These are phyloP conservation scores for Plasmodium chabaudi DNA, from an alignment of 169 alveolate genomes.

Conservation along the genomic window DNA sequence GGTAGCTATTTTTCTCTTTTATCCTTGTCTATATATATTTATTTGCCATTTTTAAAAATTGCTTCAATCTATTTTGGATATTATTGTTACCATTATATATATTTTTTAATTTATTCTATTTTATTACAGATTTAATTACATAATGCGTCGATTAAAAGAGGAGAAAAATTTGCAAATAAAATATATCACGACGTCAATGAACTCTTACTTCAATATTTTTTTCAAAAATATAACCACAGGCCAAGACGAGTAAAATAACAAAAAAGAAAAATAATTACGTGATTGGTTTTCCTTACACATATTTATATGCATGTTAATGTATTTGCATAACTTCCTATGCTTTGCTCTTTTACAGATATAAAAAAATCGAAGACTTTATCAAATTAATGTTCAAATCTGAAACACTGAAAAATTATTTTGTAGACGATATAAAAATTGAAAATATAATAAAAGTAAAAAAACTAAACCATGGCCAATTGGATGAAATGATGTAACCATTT, in stretches of 20 bases:
- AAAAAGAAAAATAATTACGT: not conserved
- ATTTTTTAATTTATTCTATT: no score
- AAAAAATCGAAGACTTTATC: conserved; percentile 25
- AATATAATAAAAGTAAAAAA: conserved; percentile 63
- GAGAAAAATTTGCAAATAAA: conserved; percentile 51
- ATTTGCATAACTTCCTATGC: not conserved
- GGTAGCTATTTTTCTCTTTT: conserved; percentile 9
- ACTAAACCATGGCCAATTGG: conserved; percentile 38
- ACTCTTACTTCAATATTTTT: conserved; percentile 50
- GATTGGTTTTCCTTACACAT: no score
- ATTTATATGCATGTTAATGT: not conserved
- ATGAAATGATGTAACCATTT: conserved; percentile 36
- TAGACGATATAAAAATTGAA: conserved; percentile 68
- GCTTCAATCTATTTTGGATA: no score
- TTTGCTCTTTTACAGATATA: conserved; percentile 7
- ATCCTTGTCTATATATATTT: not conserved
- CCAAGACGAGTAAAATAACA: conserved; percentile 23
- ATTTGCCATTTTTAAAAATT: not conserved
- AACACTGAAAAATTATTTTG: conserved; percentile 37
- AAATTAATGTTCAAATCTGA: conserved; percentile 31
- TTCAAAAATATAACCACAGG: conserved; percentile 24
- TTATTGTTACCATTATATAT: no score
- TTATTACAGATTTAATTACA: conserved; percentile 41
- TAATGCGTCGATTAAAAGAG: conserved; percentile 52
- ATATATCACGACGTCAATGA: conserved; percentile 42